These are phyloP conservation scores for Prunus campanulata DNA, from an alignment of 306 rosid genomes.

Conservation along the genomic window DNA sequence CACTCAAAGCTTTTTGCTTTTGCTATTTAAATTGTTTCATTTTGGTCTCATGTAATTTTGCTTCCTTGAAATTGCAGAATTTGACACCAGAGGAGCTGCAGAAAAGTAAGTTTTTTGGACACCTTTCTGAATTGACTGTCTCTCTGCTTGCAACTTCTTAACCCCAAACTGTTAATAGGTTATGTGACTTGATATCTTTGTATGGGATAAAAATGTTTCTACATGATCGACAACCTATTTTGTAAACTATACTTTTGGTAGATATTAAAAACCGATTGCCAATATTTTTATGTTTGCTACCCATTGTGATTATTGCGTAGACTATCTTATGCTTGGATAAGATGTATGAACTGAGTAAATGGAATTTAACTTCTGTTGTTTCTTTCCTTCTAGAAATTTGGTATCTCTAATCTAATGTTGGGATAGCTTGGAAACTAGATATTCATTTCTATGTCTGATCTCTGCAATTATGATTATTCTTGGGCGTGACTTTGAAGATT, in stretches of 20 bases:
- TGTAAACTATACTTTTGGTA: not conserved
- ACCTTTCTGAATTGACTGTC: slow-evolving; percentile 11
- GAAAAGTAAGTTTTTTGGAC: slow-evolving; percentile 48
- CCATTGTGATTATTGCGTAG: not conserved
- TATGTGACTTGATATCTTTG: slow-evolving; percentile 1
- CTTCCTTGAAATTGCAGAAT: slow-evolving; percentile 55
- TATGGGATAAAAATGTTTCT: not conserved
- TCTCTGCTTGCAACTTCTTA: slow-evolving; percentile 4
- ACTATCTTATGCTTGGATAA: not conserved
- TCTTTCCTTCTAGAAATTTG: slow-evolving; percentile 6
- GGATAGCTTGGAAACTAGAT: not conserved
- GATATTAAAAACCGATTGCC: not conserved
- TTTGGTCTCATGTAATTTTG: slow-evolving; percentile 4
- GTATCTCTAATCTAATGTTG: slow-evolving; percentile 7
- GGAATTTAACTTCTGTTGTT: slow-evolving; percentile 1
- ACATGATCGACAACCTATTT: not conserved
- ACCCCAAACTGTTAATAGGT: slow-evolving; percentile 12
- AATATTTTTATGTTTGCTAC: not conserved
- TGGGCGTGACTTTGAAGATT: slow-evolving; percentile 5
- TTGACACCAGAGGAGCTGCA: slow-evolving; percentile 84
- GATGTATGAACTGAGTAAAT: not conserved
- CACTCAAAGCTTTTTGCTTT: not conserved
- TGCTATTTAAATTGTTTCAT: slow-evolving; percentile 14
- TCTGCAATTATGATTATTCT: slow-evolving; percentile 2
- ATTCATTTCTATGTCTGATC: not conserved